These are phyloP conservation scores for Aspergillus fumigatiaffinis DNA, from an alignment of 2,329 filamentous ascomycete genomes.

Conservation along the genomic window DNA sequence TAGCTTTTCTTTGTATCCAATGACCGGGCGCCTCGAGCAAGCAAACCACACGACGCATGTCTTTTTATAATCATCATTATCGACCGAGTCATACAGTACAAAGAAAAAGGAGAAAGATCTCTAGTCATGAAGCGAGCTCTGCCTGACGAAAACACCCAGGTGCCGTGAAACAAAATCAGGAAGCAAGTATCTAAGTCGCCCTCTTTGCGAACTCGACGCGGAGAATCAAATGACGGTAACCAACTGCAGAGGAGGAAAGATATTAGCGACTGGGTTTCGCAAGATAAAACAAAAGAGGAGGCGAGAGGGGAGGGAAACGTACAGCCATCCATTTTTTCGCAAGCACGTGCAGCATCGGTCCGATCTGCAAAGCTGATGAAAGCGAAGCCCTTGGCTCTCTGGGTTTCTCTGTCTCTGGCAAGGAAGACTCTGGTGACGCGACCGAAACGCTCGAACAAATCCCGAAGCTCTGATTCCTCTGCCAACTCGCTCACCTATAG, in stretches of 20 bases:
- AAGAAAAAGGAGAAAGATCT: conserved; percentile 24
- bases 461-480: conserved; percentile 89
- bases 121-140: conserved; percentile 26
- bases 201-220: conserved; percentile 52
- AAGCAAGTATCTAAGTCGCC: conserved; percentile 31
- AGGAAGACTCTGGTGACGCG: conserved; percentile 96
- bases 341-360: conserved; percentile 83
- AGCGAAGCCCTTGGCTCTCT: conserved; percentile 94
- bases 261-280: conserved; percentile 18
- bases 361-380: conserved; percentile 97
- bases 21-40: conserved; percentile 16
- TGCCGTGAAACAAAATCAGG: conserved; percentile 25
- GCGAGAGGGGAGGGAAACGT: conserved; percentile 32
- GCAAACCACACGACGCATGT: conserved; percentile 29
- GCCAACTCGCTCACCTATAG: conserved; percentile 87
- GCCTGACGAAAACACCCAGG: conserved; percentile 30
- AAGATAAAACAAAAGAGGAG: background rate
- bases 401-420: conserved; percentile 95
- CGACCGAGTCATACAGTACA: conserved; percentile 36
- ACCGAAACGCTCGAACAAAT: conserved; percentile 97
- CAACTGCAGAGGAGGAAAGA: conserved; percentile 33
- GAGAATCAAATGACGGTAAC: conserved; percentile 51
- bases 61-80: conserved; percentile 36
- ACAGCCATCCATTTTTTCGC: conserved; percentile 96
- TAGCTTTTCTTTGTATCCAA: conserved; percentile 24